Percentiles rank a stretch among this genome's conserved stretches.
Evolutionary conservation across 2,329 filamentous ascomycete genomes (phyloP).

Genomic region (Reticulascus tulasneorum): DNA sequence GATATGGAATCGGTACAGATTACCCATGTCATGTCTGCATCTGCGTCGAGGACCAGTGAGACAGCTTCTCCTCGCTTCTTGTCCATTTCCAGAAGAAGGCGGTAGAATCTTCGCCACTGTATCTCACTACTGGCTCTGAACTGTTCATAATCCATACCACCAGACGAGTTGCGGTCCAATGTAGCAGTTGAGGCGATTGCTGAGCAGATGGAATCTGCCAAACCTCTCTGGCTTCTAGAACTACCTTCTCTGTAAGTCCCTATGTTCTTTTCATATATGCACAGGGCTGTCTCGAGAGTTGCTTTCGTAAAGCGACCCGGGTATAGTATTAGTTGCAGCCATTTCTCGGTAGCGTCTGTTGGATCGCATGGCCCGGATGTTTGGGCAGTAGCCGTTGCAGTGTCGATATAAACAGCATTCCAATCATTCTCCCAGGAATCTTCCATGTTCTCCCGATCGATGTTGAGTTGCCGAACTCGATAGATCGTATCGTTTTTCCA

Average conservation of each 20-base stretch:
- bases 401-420: slow-evolving; percentile 64
- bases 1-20: slow-evolving; percentile 78
- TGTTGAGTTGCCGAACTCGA: slow-evolving; percentile 67
- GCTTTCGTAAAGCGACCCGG: slow-evolving; percentile 77
- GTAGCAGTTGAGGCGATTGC: slow-evolving; percentile 67
- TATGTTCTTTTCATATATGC: slow-evolving; percentile 71
- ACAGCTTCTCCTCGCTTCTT: slow-evolving; percentile 80
- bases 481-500: slow-evolving; percentile 85
- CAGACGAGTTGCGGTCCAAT: slow-evolving; percentile 57
- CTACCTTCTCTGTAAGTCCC: slow-evolving; percentile 34
- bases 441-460: slow-evolving; percentile 62
- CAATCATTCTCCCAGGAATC: slow-evolving; percentile 65
- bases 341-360: slow-evolving; percentile 73
- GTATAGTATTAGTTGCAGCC: slow-evolving; percentile 78
- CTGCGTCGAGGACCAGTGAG: slow-evolving; percentile 69
- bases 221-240: slow-evolving; percentile 45
- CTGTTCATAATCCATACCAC: slow-evolving; percentile 69
- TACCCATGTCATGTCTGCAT: slow-evolving; percentile 73
- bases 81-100: slow-evolving; percentile 80
- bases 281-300: slow-evolving; percentile 78
- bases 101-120: slow-evolving; percentile 89
- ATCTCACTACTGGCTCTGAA: slow-evolving; percentile 71
- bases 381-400: slow-evolving; percentile 48
- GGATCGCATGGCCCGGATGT: slow-evolving; percentile 60
- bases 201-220: slow-evolving; percentile 73